Evolutionary conservation across 768 basidiomycete genomes (phyloP).

Genomic region (Leccinum uliginosum): DNA sequence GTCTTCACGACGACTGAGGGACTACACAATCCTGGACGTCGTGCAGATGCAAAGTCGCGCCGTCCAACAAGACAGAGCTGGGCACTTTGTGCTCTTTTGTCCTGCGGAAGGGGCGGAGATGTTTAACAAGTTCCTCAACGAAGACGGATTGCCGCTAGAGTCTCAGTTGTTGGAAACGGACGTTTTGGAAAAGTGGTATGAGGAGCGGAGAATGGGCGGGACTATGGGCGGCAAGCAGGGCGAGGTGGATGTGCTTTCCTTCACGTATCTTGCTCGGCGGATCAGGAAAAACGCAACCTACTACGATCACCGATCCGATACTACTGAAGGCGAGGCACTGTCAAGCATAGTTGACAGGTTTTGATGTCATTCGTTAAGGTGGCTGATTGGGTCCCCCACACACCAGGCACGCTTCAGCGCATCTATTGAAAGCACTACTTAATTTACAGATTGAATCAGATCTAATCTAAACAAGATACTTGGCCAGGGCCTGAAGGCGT

Average conservation of each 20-base stretch:
- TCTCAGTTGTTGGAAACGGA: conserved; percentile 60
- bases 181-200: conserved; percentile 47
- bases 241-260: conserved; percentile 71
- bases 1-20: conserved; percentile 63
- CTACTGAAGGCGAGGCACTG: conserved; percentile 48
- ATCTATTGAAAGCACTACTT: not conserved
- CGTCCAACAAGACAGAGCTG: conserved; percentile 53
- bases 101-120: conserved; percentile 82
- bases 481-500: conserved; percentile 68
- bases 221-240: conserved; percentile 55
- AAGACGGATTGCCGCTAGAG: conserved; percentile 84
- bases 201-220: conserved; percentile 33
- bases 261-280: conserved; percentile 74
- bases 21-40: conserved; percentile 79
- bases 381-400: not conserved
- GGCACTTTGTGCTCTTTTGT: conserved; percentile 84
- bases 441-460: not conserved
- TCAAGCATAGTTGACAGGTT: conserved; percentile 66
- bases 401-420: not conserved
- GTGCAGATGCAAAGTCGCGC: conserved; percentile 91
- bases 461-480: conserved; percentile 45
- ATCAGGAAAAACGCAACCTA: conserved; percentile 78
- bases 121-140: conserved; percentile 73
- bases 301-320: conserved; percentile 54
- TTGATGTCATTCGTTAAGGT: conserved; percentile 10